A percentile compares a stretch with the other conserved stretches of the same genome.
Conservation (phyloP, 106 monocot species). For the Narthecium ossifragum region DNA sequence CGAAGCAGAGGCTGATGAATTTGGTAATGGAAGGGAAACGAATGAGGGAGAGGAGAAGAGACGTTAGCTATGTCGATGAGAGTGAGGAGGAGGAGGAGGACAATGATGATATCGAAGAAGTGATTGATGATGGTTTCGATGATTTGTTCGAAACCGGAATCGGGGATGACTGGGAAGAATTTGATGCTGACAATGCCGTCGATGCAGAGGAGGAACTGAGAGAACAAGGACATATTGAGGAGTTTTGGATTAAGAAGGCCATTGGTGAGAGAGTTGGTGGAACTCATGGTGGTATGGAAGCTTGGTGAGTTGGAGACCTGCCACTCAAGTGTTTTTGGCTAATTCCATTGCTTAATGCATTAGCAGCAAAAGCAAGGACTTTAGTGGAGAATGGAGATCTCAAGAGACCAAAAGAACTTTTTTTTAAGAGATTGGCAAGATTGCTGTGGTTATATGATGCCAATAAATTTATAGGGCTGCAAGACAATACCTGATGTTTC, state of each 20-base stretch:
- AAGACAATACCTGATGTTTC: too few species aligned
- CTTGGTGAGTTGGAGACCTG: background rate
- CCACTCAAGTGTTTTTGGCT: too few species aligned
- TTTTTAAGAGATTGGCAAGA: too few species aligned
- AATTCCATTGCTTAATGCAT: too few species aligned
- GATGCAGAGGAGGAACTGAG: background rate
- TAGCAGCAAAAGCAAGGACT: too few species aligned
- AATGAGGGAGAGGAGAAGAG: slow-evolving; percentile 60
- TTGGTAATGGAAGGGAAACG: slow-evolving; percentile 73
- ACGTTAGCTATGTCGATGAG: slow-evolving; percentile 11
- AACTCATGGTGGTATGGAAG: background rate
- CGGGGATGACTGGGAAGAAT: slow-evolving; percentile 78
- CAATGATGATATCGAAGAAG: slow-evolving; percentile 28
- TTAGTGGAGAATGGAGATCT: too few species aligned
- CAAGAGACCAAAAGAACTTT: too few species aligned
- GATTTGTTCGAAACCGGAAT: slow-evolving; percentile 68
- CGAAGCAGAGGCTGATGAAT: slow-evolving; percentile 46
- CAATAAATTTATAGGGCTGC: too few species aligned
- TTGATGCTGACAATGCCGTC: background rate
- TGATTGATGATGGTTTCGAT: slow-evolving; percentile 23
- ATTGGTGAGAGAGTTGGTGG: background rate
- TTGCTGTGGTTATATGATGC: too few species aligned
- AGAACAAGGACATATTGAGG: background rate
- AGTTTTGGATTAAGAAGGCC: background rate
- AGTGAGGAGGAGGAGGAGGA: slow-evolving; percentile 22